Conservation (phyloP, 78 protist genomes). For the Diacronema lutheri region DNA sequence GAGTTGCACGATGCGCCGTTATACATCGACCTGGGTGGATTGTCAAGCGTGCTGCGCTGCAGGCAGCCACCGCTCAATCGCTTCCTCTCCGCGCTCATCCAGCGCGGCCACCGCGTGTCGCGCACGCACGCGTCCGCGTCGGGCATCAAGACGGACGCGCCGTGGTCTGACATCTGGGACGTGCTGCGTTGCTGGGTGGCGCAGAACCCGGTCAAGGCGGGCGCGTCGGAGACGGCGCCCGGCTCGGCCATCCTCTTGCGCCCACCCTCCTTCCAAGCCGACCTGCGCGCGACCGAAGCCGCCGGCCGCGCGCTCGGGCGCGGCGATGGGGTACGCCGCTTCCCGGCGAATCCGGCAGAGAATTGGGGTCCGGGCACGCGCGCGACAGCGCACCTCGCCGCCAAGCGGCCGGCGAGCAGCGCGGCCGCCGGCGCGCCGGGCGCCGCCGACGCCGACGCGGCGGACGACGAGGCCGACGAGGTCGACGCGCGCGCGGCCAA, state of each 20-base stretch:
- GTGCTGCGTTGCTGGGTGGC: constrained; percentile 24
- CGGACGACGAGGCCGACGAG: too few species aligned
- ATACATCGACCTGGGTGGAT: constrained; percentile 32
- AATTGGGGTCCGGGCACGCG: too few species aligned
- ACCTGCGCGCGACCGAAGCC: too few species aligned
- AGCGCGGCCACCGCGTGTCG: constrained; percentile 72
- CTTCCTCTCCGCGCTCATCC: constrained; percentile 59
- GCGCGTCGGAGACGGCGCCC: neutral
- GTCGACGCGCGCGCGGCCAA: too few species aligned
- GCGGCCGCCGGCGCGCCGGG: too few species aligned
- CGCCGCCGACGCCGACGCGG: too few species aligned
- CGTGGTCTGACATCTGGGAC: constrained; percentile 65
- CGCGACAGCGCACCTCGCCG: too few species aligned
- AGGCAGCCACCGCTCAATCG: neutral
- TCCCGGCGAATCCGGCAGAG: too few species aligned
- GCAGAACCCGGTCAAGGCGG: neutral
- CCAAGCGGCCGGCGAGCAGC: too few species aligned
- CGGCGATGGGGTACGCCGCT: too few species aligned
- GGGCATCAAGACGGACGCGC: constrained; percentile 85
- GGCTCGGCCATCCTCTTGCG: neutral
- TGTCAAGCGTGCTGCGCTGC: constrained; percentile 48
- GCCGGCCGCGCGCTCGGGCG: too few species aligned
- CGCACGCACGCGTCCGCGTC: constrained; percentile 62
- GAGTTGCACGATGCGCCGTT: constrained; percentile 79
- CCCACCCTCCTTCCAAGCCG: too few species aligned